Evolutionary conservation across 257 asterid species (phyloP), one percentile per base, ranked within the genome.

Genomic region (Dorcoceras hygrometricum): DNA sequence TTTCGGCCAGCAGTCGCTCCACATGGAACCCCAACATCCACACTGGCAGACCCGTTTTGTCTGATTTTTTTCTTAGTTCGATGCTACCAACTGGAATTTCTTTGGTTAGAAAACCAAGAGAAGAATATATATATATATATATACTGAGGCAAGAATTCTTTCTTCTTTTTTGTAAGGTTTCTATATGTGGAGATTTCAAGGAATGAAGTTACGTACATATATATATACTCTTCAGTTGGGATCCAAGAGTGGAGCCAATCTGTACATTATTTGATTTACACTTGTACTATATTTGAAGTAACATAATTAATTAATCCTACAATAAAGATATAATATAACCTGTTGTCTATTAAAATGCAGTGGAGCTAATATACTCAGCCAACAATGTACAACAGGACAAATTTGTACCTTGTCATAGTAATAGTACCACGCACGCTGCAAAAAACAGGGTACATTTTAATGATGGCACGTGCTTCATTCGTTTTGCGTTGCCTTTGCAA

Each of bases 1-100:
- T 84, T 68, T 93, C 98, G 25, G 81, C 84, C 68, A 87, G 87
- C 72, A 90, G 79, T 62, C 83, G 91, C 76, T 88, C 97, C 77
- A 74, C 74, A 61, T 78, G 83, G 67, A 88, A 79, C 1, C 93
- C 95, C 70, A 93, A 73, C 97, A 90, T 84, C 97, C 98, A 90
- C 90, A 88, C 4, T 3, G 97, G 97, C 23, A 93, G 90, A 34
- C 46, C 46, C 46, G 46, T 34, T 8, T 14, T 39, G 51, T 39
- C 51, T 39, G 51, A 0, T 39, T 39, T 8, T 32, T 32, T 32
- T 11, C 1, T 32, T 5, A 11, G 5, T 28, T 28, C 8, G 39
- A 8, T 9, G 8, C 6, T 28, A 28, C 23, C 63, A 50, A 64
- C 65, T 22, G 24, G 19, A 57, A 22, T 1, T 5, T 27, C 0